Conservation (phyloP, 306 rosid species). For the Glycyrrhiza uralensis region DNA sequence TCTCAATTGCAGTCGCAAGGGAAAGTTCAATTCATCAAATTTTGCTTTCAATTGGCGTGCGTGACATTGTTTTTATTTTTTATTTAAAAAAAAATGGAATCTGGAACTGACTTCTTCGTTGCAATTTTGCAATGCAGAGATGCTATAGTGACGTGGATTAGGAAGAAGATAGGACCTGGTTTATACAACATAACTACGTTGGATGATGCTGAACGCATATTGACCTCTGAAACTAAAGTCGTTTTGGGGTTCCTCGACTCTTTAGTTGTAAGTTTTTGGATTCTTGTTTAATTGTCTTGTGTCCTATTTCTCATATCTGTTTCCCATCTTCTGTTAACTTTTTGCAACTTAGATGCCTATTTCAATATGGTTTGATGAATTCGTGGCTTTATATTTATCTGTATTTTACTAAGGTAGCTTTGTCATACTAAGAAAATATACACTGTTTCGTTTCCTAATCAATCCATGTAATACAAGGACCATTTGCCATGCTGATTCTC, state of each 20-base stretch:
- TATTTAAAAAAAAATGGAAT: background rate
- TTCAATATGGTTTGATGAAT: background rate
- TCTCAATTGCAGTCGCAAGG: background rate
- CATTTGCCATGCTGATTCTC: constrained; percentile 2
- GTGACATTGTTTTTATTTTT: background rate
- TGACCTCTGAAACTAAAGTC: constrained; percentile 68
- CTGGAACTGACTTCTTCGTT: background rate
- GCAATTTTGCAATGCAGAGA: constrained; percentile 44
- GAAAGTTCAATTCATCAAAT: background rate
- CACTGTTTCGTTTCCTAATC: background rate
- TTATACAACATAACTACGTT: constrained; percentile 63
- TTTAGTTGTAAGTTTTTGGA: constrained; percentile 62
- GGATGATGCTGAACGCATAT: constrained; percentile 74
- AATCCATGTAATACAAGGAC: background rate
- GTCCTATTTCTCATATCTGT: background rate
- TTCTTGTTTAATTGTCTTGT: background rate
- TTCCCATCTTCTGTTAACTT: background rate
- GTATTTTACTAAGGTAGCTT: background rate
- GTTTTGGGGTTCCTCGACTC: constrained; percentile 89
- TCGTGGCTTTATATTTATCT: background rate
- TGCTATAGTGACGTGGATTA: constrained; percentile 84
- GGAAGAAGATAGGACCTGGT: constrained; percentile 96
- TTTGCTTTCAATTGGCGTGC: background rate
- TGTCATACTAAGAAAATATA: background rate
- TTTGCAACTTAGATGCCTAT: background rate